A percentile compares a stretch with the other conserved stretches of the same genome.
Conservation (phyloP, 2,329 filamentous ascomycete species). For the Chaetomiaceae sp. region DNA sequence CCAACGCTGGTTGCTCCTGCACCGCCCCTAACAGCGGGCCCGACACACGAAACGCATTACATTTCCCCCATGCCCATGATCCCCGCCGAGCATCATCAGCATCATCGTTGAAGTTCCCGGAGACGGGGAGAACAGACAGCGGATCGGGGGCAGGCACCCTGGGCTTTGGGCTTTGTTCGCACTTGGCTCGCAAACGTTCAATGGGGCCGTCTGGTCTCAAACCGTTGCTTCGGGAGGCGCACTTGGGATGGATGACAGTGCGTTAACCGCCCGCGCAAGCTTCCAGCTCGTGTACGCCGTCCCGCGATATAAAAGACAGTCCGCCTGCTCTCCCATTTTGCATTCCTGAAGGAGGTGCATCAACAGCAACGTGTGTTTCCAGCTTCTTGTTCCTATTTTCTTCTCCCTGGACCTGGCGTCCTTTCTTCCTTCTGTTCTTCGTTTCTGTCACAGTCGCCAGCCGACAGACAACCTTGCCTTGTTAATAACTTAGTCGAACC, state of each 20-base stretch:
- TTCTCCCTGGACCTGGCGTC: slow-evolving; percentile 17
- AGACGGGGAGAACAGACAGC: slow-evolving; percentile 1
- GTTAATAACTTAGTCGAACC: neutral
- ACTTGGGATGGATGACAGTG: too few relatives aligned
- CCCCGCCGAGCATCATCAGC: neutral
- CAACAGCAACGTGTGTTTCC: neutral
- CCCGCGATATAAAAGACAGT: too few relatives aligned
- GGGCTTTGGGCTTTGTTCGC: neutral
- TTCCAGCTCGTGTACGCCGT: too few relatives aligned
- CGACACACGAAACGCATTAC: slow-evolving; percentile 16
- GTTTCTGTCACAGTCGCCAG: slow-evolving; percentile 9
- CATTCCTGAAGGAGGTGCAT: too few relatives aligned
- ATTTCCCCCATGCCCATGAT: slow-evolving; percentile 2
- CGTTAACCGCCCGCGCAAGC: too few relatives aligned
- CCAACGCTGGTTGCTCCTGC: neutral
- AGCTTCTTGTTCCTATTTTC: neutral
- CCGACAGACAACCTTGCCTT: slow-evolving; percentile 7
- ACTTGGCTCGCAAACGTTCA: neutral
- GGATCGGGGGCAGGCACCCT: neutral
- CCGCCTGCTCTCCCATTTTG: too few relatives aligned
- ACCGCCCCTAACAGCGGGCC: slow-evolving; percentile 10
- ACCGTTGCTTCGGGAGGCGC: too few relatives aligned
- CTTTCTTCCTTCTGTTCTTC: slow-evolving; percentile 3
- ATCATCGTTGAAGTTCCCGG: slow-evolving; percentile 7
- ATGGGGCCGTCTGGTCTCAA: neutral